Evolutionary conservation across 225 moss, liverwort and hornwort species (phyloP).

Genomic region (Pseudisothecium myosuroides): DNA sequence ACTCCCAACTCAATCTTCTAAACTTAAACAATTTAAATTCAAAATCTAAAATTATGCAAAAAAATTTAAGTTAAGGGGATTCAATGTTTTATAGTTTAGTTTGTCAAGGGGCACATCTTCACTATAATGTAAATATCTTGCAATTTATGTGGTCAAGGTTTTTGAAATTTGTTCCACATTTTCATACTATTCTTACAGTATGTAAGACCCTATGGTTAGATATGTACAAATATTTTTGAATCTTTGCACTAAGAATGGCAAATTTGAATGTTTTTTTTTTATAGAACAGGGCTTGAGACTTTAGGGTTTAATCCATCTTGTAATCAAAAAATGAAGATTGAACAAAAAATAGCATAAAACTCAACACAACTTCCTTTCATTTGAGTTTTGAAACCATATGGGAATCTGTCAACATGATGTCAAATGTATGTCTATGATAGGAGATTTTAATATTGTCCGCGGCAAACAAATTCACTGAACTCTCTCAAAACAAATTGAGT

Average conservation of each 20-base stretch:
- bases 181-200: neutral
- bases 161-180: neutral
- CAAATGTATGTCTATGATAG: neutral
- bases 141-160: accelerated
- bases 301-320: no score
- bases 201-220: neutral
- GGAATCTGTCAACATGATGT: neutral
- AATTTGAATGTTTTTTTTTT: neutral
- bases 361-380: neutral
- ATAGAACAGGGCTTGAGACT: neutral
- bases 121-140: neutral
- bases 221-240: no score
- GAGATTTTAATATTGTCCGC: neutral
- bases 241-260: neutral
- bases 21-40: neutral
- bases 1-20: neutral
- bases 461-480: neutral
- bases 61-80: neutral
- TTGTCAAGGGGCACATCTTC: neutral
- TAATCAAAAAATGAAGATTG: neutral
- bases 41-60: neutral
- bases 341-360: neutral
- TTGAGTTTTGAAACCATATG: neutral
- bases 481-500: neutral
- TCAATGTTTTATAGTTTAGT: neutral